Evolutionary conservation across 805 yeast genomes (phyloP).

Genomic region (Martiniozyma abietophila): DNA sequence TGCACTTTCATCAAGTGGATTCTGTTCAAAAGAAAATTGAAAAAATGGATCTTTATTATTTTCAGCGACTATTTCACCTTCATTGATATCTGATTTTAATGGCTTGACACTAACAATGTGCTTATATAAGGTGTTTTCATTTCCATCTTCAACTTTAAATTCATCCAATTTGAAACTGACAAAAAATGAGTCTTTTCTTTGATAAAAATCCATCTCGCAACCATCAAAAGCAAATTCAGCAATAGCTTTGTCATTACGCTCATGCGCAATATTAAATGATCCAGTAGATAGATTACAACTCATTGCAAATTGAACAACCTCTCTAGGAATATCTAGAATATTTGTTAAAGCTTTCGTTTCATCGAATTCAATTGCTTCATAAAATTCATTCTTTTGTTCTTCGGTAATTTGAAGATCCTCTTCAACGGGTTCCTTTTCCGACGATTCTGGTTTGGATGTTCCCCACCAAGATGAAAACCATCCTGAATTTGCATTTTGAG

Average conservation of each 20-base stretch:
- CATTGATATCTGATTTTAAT: conserved; percentile 31
- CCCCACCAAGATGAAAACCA: conserved; percentile 74
- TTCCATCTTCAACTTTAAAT: conserved; percentile 81
- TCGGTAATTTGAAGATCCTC: conserved; percentile 53
- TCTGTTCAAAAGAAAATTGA: conserved; percentile 69
- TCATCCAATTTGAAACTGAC: conserved; percentile 70
- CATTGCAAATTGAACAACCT: conserved; percentile 58
- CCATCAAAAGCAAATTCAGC: conserved; percentile 81
- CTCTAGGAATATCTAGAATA: conserved; percentile 60
- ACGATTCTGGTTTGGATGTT: conserved; percentile 1
- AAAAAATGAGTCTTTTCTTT: conserved; percentile 70
- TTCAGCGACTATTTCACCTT: conserved; percentile 17
- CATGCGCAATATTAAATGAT: conserved; percentile 50
- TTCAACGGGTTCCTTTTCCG: no score
- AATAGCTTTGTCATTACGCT: conserved; percentile 36
- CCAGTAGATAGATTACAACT: conserved; percentile 67
- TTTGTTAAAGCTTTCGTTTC: conserved; percentile 46
- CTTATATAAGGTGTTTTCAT: conserved; percentile 68
- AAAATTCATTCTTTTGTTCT: conserved; percentile 81
- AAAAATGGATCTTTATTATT: conserved; percentile 50
- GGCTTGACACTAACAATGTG: conserved; percentile 82
- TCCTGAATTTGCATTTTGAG: conserved; percentile 27
- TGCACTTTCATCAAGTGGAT: conserved; percentile 78
- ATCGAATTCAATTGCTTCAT: conserved; percentile 88
- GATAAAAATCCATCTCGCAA: conserved; percentile 61